A percentile compares a stretch with the other conserved stretches of the same genome.
Conservation (phyloP, 2,329 filamentous ascomycete species). For the Sporothrix brasiliensis region DNA sequence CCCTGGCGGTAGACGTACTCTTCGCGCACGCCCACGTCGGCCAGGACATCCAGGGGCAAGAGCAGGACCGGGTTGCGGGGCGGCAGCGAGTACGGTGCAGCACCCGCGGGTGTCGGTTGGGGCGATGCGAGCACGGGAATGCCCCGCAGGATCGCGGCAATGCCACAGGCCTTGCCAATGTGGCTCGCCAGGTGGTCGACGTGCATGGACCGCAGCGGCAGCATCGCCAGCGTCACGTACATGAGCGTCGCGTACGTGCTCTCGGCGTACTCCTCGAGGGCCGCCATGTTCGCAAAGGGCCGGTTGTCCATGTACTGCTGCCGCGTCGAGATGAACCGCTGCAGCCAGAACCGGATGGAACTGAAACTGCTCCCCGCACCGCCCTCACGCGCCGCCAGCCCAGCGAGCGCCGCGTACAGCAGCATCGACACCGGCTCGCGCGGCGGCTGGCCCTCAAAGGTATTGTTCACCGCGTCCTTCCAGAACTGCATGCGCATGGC, state of each 20-base stretch:
- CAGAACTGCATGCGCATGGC: conserved; percentile 93
- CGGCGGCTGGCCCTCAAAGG: conserved; percentile 72
- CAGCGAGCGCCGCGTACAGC: conserved; percentile 70
- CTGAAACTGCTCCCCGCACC: conserved; percentile 36
- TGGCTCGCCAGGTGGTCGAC: conserved; percentile 93
- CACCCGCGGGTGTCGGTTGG: conserved; percentile 52
- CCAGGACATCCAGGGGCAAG: conserved; percentile 88
- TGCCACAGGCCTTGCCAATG: conserved; percentile 91
- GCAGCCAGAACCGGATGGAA: conserved; percentile 71
- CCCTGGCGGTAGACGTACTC: conserved; percentile 87
- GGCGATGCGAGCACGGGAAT: conserved; percentile 86
- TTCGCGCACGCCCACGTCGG: conserved; percentile 75
- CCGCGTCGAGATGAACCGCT: conserved; percentile 76
- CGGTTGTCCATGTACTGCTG: conserved; percentile 82
- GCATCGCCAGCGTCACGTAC: conserved; percentile 79
- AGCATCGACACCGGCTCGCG: conserved; percentile 90
- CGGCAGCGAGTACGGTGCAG: conserved; percentile 45
- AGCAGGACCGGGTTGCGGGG: conserved; percentile 61
- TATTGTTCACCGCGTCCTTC: conserved; percentile 79
- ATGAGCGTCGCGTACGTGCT: conserved; percentile 92
- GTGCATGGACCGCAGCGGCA: conserved; percentile 79
- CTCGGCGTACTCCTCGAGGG: conserved; percentile 86
- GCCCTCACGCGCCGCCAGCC: conserved; percentile 55
- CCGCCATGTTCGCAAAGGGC: conserved; percentile 72
- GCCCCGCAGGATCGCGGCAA: conserved; percentile 81